phyloP scores from a whole-genome alignment of 2,329 filamentous ascomycete species.

The Malbranchea zuffiana region DNA sequence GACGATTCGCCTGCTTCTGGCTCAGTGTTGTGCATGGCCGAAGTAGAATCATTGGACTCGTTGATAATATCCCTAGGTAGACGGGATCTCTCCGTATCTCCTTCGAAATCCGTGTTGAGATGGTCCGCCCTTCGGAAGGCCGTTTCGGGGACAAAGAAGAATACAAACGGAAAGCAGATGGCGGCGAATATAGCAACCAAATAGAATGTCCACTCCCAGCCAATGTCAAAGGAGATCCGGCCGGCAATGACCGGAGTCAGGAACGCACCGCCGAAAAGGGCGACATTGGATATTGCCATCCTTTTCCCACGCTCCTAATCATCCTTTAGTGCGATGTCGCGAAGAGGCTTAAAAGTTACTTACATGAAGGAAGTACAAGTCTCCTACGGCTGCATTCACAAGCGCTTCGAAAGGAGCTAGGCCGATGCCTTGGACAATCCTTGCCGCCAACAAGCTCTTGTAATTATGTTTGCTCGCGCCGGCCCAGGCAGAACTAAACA shows the following conservation, averaged over 20 bases:
- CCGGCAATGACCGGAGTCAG: conserved; percentile 83
- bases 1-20: neutral
- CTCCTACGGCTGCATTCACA: conserved; percentile 78
- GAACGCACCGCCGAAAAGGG: conserved; percentile 61
- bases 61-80: conserved; percentile 10
- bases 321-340: neutral
- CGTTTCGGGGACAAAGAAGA: conserved; percentile 78
- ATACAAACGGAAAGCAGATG: conserved; percentile 55
- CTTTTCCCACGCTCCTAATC: conserved; percentile 60
- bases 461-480: conserved; percentile 59
- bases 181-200: conserved; percentile 76
- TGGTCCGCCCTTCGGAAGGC: conserved; percentile 57
- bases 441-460: conserved; percentile 60
- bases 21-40: neutral
- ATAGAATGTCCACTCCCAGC: conserved; percentile 85
- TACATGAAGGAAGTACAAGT: conserved; percentile 81
- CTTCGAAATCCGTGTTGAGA: conserved; percentile 58
- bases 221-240: conserved; percentile 63
- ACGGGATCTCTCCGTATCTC: conserved; percentile 22
- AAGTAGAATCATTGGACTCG: neutral
- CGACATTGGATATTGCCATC: conserved; percentile 70
- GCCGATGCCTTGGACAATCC: conserved; percentile 76
- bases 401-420: conserved; percentile 82
- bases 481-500: conserved; percentile 67
- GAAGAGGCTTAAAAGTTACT: conserved; percentile 22